phyloP scores from a whole-genome alignment of 805 yeast genomes.

The Saccharomycopsis sp. region DNA sequence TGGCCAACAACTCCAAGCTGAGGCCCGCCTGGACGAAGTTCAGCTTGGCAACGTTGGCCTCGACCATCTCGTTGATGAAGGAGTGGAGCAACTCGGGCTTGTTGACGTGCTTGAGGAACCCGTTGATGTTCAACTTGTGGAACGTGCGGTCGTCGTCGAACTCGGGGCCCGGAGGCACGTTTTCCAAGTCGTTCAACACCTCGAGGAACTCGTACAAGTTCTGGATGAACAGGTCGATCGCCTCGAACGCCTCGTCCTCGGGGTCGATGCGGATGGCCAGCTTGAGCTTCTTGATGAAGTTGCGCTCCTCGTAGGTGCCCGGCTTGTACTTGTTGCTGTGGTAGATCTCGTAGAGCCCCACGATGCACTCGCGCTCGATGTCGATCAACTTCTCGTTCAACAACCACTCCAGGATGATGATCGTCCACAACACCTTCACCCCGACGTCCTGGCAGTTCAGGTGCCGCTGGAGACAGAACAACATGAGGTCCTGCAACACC shows the following conservation, averaged over 20 bases:
- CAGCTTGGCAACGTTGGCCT: conserved; percentile 48
- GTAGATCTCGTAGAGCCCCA: conserved; percentile 60
- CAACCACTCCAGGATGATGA: conserved; percentile 59
- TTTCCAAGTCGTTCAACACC: conserved; percentile 57
- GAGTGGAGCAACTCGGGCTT: conserved; percentile 75
- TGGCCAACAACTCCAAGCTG: conserved; percentile 68
- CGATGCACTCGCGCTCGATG: conserved; percentile 54
- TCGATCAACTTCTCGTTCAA: conserved; percentile 51
- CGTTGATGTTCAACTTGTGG: conserved; percentile 67
- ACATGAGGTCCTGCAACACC: conserved; percentile 56
- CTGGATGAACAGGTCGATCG: conserved; percentile 44
- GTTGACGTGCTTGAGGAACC: conserved; percentile 69
- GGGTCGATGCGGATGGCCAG: conserved; percentile 46
- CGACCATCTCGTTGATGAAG: conserved; percentile 70
- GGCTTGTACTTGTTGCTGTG: conserved; percentile 53
- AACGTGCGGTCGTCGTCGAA: conserved; percentile 84
- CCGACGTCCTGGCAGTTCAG: conserved; percentile 54
- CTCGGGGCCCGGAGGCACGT: conserved; percentile 75
- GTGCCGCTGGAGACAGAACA: conserved; percentile 64
- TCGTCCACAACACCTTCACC: conserved; percentile 62
- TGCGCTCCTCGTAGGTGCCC: conserved; percentile 43
- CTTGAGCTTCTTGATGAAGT: conserved; percentile 45
- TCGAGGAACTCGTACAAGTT: conserved; percentile 56
- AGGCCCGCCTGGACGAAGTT: conserved; percentile 80
- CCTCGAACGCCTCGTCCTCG: conserved; percentile 55